These are phyloP conservation scores for Aspergillus intermedius DNA, from an alignment of 2,329 filamentous ascomycete genomes.

Conservation along the genomic window DNA sequence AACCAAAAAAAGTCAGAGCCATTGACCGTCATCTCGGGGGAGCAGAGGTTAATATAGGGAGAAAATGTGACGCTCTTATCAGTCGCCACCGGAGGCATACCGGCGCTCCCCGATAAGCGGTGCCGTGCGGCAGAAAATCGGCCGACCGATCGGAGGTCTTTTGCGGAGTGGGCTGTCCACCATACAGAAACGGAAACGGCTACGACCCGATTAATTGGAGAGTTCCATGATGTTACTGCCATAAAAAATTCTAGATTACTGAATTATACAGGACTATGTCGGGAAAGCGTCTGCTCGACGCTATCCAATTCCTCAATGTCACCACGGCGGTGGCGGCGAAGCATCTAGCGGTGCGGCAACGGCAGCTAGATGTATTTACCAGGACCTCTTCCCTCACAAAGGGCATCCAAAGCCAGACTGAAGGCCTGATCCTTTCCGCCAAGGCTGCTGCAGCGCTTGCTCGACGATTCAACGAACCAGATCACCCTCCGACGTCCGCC, in stretches of 20 bases:
- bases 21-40: neutral
- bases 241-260: slow-evolving; percentile 2
- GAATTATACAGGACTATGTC: slow-evolving; percentile 38
- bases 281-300: slow-evolving; percentile 61
- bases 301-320: slow-evolving; percentile 63
- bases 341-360: slow-evolving; percentile 53
- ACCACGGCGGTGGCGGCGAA: slow-evolving; percentile 61
- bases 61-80: slow-evolving; percentile 7
- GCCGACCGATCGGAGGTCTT: neutral
- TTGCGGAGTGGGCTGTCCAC: neutral
- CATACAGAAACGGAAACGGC: neutral
- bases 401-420: slow-evolving; percentile 55
- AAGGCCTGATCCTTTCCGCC: slow-evolving; percentile 55
- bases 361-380: slow-evolving; percentile 57
- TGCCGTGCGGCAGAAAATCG: slow-evolving; percentile 8
- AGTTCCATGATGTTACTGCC: slow-evolving; percentile 15
- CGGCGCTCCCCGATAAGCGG: slow-evolving; percentile 4
- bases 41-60: slow-evolving; percentile 3
- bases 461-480: slow-evolving; percentile 50
- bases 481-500: slow-evolving; percentile 18
- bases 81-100: neutral
- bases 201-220: too few species aligned
- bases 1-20: neutral
- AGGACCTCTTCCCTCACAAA: slow-evolving; percentile 60
- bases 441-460: slow-evolving; percentile 56